Evolutionary conservation across 805 yeast genomes (phyloP).

Genomic region (Monosporozyma aquatica): DNA sequence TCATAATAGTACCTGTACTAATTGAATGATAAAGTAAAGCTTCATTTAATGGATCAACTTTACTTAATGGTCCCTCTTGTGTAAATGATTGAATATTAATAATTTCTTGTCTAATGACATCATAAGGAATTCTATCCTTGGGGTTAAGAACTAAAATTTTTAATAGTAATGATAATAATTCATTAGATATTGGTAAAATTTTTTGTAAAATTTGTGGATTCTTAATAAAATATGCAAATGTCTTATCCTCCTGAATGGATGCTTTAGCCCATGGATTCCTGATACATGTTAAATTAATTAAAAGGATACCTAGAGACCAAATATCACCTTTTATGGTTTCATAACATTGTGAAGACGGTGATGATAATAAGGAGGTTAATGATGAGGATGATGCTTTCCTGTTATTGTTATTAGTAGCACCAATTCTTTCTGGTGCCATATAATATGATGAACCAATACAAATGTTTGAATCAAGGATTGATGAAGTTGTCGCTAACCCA

Average conservation of each 20-base stretch:
- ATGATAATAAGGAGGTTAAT: too few relatives aligned
- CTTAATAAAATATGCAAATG: slow-evolving; percentile 55
- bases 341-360: too few relatives aligned
- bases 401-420: slow-evolving; percentile 22
- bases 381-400: neutral
- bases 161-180: slow-evolving; percentile 44
- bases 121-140: slow-evolving; percentile 24
- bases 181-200: slow-evolving; percentile 65
- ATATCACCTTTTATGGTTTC: slow-evolving; percentile 76
- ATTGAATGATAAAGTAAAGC: neutral
- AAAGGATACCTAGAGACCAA: slow-evolving; percentile 78
- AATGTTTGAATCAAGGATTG: slow-evolving; percentile 51
- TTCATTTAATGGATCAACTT: neutral
- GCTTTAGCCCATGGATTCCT: slow-evolving; percentile 91
- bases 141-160: slow-evolving; percentile 30
- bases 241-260: slow-evolving; percentile 45
- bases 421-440: slow-evolving; percentile 82
- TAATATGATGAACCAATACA: slow-evolving; percentile 85
- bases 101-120: slow-evolving; percentile 17
- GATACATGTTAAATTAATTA: slow-evolving; percentile 71
- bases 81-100: slow-evolving; percentile 22
- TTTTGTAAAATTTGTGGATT: slow-evolving; percentile 47
- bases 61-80: slow-evolving; percentile 20
- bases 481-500: slow-evolving; percentile 68
- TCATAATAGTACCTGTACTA: neutral